A percentile compares a stretch with the other conserved stretches of the same genome.
Conservation (phyloP, 1,284 basidiomycete genomes). For the Schizophyllum amplum region DNA sequence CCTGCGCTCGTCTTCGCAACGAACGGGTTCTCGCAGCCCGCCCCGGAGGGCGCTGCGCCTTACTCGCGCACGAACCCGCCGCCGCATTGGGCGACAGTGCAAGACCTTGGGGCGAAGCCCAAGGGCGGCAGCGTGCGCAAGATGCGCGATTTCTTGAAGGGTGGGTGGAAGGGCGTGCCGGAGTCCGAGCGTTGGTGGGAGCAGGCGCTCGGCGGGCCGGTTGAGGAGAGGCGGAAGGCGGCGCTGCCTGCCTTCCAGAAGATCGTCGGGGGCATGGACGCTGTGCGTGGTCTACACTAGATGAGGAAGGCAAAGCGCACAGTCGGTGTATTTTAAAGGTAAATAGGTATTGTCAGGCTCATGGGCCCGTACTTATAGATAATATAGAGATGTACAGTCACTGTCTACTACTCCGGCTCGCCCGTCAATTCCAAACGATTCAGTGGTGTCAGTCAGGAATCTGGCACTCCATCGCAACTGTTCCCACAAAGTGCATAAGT, state of each 20-base stretch:
- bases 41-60: not conserved
- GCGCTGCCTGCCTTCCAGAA: not conserved
- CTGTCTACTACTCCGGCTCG: too few species aligned
- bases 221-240: not conserved
- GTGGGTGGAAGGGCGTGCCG: constrained; percentile 3
- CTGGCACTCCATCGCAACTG: too few species aligned
- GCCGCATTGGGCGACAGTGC: constrained; percentile 2
- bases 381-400: too few species aligned
- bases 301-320: too few species aligned
- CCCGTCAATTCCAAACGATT: too few species aligned
- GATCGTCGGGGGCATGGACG: not conserved
- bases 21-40: constrained; percentile 23
- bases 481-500: too few species aligned
- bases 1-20: constrained; percentile 33
- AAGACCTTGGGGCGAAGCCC: not conserved
- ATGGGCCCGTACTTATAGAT: too few species aligned
- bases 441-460: too few species aligned
- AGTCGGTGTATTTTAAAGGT: too few species aligned
- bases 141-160: constrained; percentile 2
- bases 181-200: constrained; percentile 4
- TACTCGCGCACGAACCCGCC: constrained; percentile 1
- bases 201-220: not conserved
- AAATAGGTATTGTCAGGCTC: too few species aligned
- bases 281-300: not conserved
- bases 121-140: not conserved